These are phyloP conservation scores for Guadua angustifolia DNA, from an alignment of 176 grass and related monocot genomes.

Conservation along the genomic window DNA sequence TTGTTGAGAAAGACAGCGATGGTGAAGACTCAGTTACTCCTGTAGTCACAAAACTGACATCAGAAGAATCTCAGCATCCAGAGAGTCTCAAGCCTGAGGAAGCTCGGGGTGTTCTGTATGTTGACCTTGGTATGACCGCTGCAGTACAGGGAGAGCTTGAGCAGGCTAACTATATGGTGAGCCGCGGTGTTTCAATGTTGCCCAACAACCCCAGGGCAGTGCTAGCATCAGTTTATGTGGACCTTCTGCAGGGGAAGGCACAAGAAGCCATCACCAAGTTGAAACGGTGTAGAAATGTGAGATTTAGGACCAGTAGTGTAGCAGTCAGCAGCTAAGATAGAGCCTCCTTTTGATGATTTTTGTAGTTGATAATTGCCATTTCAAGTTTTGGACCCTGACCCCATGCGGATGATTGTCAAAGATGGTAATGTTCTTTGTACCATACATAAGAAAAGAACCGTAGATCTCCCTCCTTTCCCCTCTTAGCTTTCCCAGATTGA, in stretches of 20 bases:
- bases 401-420: conserved; percentile 45
- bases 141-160: conserved; percentile 74
- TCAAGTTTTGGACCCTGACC: conserved; percentile 48
- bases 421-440: conserved; percentile 52
- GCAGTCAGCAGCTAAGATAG: conserved; percentile 54
- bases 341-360: conserved; percentile 36
- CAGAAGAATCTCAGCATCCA: conserved; percentile 44
- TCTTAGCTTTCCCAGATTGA: conserved; percentile 50
- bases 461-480: conserved; percentile 35
- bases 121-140: conserved; percentile 64
- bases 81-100: conserved; percentile 57
- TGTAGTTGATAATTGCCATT: conserved; percentile 65
- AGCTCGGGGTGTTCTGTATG: conserved; percentile 63
- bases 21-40: conserved; percentile 56
- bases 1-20: conserved; percentile 66
- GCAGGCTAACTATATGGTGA: conserved; percentile 62
- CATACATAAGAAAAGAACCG: conserved; percentile 55
- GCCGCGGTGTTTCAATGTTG: conserved; percentile 48
- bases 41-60: conserved; percentile 36
- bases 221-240: conserved; percentile 78
- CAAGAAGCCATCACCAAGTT: conserved; percentile 74
- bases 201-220: conserved; percentile 76
- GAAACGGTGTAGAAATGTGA: conserved; percentile 75
- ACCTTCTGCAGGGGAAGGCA: conserved; percentile 76
- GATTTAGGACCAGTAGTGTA: conserved; percentile 58